A percentile compares a stretch with the other conserved stretches of the same genome.
These are phyloP conservation scores for Handroanthus guayacan DNA, from an alignment of 257 asterid species.

Conservation along the genomic window DNA sequence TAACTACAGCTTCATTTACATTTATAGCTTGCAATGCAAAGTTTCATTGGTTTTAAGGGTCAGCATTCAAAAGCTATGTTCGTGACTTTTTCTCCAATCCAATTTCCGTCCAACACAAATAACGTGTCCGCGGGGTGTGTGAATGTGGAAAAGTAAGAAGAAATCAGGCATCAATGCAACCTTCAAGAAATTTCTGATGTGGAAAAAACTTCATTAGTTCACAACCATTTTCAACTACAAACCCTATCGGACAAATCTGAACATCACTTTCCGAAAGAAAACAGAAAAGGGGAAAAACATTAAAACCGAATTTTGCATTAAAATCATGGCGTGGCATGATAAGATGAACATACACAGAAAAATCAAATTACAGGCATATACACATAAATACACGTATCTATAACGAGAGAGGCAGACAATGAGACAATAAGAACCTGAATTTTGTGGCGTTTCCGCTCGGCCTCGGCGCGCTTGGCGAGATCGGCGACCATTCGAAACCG, in stretches of 20 bases:
- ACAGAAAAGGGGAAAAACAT: neutral
- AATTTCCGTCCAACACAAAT: neutral
- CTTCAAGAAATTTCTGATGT: slow-evolving; percentile 31
- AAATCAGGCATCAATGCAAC: slow-evolving; percentile 14
- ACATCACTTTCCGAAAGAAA: neutral
- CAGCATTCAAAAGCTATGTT: slow-evolving; percentile 9
- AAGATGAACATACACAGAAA: neutral
- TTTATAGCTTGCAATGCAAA: neutral
- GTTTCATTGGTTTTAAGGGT: neutral
- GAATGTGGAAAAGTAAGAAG: slow-evolving; percentile 39
- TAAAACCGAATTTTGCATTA: neutral
- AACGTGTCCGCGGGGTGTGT: neutral
- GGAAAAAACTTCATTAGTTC: neutral
- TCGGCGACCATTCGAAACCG: slow-evolving; percentile 90
- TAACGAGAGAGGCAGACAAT: neutral
- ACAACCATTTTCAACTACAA: neutral
- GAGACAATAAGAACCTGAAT: slow-evolving; percentile 53
- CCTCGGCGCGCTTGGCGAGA: slow-evolving; percentile 84
- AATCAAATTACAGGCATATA: neutral
- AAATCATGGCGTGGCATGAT: neutral
- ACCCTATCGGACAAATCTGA: neutral
- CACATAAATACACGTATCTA: neutral
- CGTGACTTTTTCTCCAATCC: neutral
- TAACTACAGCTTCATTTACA: neutral
- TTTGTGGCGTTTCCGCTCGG: slow-evolving; percentile 56